Conservation (phyloP, 495 filamentous ascomycete species). For the Bathelium albidoporum region DNA sequence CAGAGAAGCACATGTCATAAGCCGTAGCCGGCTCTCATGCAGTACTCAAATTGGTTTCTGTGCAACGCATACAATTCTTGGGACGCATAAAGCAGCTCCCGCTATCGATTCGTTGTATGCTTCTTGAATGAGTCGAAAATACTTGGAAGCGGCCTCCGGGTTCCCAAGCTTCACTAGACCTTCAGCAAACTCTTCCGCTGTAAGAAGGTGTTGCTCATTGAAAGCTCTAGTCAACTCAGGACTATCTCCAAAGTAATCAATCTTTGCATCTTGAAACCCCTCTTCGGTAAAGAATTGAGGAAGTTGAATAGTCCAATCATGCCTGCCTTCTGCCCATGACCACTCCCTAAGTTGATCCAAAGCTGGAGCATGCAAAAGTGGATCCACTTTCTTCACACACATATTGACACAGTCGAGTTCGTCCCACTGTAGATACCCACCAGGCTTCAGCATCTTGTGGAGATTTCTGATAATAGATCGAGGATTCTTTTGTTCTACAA, state of each 20-base stretch:
- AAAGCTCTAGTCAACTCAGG: neutral
- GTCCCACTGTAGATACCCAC: conserved; percentile 36
- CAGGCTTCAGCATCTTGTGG: conserved; percentile 28
- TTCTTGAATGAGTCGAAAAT: neutral
- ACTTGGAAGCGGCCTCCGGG: neutral
- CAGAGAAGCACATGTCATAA: neutral
- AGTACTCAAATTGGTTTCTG: neutral
- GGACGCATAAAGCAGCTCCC: neutral
- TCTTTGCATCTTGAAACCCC: neutral
- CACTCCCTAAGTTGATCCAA: neutral
- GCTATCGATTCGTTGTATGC: neutral
- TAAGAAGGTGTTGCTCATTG: neutral
- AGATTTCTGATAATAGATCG: conserved; percentile 6
- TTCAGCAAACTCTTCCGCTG: neutral
- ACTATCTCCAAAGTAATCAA: neutral
- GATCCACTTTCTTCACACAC: no score
- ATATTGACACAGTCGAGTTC: no score
- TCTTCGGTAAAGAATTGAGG: neutral
- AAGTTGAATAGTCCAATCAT: neutral
- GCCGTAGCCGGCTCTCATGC: neutral
- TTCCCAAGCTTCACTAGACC: neutral
- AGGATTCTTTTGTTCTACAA: conserved; percentile 21
- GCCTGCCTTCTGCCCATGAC: neutral
- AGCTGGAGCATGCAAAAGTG: neutral
- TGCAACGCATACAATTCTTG: neutral